Conservation (phyloP, 768 basidiomycete species). For the Rhodotorula taiwanensis region DNA sequence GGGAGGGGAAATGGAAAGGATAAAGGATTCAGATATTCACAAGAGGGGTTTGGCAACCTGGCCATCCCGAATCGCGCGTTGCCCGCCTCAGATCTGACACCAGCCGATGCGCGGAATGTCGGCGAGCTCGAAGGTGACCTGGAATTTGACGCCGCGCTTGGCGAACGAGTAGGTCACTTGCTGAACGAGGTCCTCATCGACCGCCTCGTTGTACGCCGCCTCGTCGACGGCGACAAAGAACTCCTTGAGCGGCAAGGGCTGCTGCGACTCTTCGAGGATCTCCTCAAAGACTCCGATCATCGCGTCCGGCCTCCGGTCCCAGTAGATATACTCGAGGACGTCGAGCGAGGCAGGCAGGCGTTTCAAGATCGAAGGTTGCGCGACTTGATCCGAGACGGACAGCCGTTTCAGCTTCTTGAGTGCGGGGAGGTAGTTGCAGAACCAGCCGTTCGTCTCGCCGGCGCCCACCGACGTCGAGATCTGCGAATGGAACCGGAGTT, state of each 20-base stretch:
- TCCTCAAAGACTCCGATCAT: background rate
- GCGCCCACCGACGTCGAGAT: constrained; percentile 83
- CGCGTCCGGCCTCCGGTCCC: background rate
- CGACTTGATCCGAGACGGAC: constrained; percentile 2
- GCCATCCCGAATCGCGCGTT: too few species aligned
- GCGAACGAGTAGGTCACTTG: background rate
- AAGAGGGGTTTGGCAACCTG: too few species aligned
- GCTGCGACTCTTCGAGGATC: background rate
- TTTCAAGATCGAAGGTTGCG: background rate
- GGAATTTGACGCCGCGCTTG: background rate
- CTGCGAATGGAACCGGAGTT: constrained; percentile 63
- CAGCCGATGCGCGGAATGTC: background rate
- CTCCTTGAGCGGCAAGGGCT: too few species aligned
- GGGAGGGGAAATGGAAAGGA: background rate
- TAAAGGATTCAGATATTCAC: too few species aligned
- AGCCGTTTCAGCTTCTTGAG: background rate
- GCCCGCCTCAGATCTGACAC: background rate
- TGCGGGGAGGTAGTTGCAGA: background rate
- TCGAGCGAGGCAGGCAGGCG: background rate
- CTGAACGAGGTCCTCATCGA: background rate
- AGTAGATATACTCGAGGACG: background rate
- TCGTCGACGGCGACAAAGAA: background rate
- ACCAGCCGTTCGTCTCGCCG: constrained; percentile 67
- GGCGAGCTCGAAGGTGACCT: background rate
- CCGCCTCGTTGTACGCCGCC: too few species aligned